Evolutionary conservation across 495 filamentous ascomycete genomes (phyloP).

Genomic region (Penicillium canescens): DNA sequence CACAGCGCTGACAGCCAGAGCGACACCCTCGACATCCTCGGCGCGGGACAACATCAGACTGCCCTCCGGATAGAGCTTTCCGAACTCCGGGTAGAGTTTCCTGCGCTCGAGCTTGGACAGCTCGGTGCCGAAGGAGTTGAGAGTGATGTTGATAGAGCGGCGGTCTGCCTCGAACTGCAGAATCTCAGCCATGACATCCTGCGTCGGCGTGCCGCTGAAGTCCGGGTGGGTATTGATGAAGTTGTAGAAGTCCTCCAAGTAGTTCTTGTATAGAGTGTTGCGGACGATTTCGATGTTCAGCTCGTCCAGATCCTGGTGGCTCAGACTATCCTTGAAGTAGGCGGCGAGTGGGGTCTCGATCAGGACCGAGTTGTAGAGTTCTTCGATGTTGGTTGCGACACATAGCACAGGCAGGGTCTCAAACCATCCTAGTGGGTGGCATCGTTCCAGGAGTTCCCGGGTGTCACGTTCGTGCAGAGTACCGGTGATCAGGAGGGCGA

Average conservation of each 20-base stretch:
- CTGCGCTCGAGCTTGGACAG: conserved; percentile 89
- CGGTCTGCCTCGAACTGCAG: conserved; percentile 96
- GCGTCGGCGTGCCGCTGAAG: conserved; percentile 81
- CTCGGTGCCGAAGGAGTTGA: conserved; percentile 98
- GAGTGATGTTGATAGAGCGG: conserved; percentile 96
- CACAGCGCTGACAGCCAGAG: conserved; percentile 88
- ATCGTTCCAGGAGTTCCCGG: conserved; percentile 89
- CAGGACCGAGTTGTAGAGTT: conserved; percentile 95
- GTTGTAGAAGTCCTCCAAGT: conserved; percentile 93
- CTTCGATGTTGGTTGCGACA: conserved; percentile 96
- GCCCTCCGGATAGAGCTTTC: conserved; percentile 88
- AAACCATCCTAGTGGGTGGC: conserved; percentile 98
- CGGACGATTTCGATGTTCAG: conserved; percentile 99
- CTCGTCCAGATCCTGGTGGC: conserved; percentile 95
- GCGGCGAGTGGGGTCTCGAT: conserved; percentile 94
- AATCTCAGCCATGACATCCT: conserved; percentile 92
- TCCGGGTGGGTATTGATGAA: conserved; percentile 87
- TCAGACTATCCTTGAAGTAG: conserved; percentile 95
- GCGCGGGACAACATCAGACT: conserved; percentile 93
- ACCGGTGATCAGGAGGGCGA: conserved; percentile 96
- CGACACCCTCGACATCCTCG: conserved; percentile 91
- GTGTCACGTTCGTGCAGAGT: conserved; percentile 98
- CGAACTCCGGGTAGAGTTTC: conserved; percentile 94
- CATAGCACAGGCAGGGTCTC: conserved; percentile 98
- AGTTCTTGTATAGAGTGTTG: conserved; percentile 99